Evolutionary conservation across 176 grass and related monocot species (phyloP).

Genomic region (Aechmea fasciata): DNA sequence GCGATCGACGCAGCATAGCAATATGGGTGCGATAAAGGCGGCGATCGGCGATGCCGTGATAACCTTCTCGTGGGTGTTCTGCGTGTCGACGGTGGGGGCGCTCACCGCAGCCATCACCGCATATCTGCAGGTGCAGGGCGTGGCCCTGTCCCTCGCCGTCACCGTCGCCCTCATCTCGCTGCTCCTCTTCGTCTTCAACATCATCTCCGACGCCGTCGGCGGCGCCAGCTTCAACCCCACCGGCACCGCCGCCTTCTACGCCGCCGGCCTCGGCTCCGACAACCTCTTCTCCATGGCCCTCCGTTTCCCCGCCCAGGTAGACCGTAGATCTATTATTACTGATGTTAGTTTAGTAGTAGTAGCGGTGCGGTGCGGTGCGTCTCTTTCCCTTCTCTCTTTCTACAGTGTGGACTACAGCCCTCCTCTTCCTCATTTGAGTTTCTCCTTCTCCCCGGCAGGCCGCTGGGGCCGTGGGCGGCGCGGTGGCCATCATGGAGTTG

Average conservation of each 20-base stretch:
- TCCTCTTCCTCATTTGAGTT: neutral
- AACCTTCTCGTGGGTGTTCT: constrained; percentile 65
- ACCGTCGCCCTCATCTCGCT: constrained; percentile 29
- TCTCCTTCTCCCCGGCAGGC: constrained; percentile 23
- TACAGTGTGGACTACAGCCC: neutral
- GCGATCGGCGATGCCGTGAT: constrained; percentile 41
- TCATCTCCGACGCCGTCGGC: constrained; percentile 37
- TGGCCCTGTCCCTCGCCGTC: constrained; percentile 29
- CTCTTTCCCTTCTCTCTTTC: neutral
- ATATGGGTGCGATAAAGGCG: constrained; percentile 36
- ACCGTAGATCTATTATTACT: no score
- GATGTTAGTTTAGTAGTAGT: no score
- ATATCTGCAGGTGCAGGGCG: constrained; percentile 29
- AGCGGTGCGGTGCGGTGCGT: no score
- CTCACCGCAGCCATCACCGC: constrained; percentile 28
- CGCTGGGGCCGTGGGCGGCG: constrained; percentile 52
- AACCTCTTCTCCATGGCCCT: constrained; percentile 55
- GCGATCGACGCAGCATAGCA: neutral
- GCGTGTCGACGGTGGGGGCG: constrained; percentile 38
- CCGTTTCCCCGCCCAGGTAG: constrained; percentile 65
- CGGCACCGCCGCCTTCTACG: constrained; percentile 53
- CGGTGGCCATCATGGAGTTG: constrained; percentile 43
- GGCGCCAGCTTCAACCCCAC: constrained; percentile 69
- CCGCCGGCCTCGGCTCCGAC: constrained; percentile 37
- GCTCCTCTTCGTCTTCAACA: constrained; percentile 43